Percentiles rank a stretch among this genome's conserved stretches.
phyloP scores from a whole-genome alignment of 192 early-diverging fungal species.

The Coemansia javaensis region DNA sequence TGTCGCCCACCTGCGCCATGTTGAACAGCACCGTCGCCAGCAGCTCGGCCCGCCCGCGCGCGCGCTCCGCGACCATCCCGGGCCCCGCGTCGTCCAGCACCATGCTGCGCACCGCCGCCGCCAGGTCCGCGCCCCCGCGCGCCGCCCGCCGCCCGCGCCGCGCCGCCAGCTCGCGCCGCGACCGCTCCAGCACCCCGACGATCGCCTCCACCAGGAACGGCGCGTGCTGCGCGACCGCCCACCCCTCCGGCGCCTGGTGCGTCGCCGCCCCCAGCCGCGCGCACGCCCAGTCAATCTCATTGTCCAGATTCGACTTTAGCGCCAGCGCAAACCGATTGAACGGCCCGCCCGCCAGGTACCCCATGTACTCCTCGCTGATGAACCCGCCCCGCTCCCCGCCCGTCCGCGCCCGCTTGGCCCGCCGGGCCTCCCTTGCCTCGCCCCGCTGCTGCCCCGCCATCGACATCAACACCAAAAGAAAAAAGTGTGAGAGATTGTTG shows the following conservation, averaged over 20 bases:
- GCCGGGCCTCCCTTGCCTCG: neutral
- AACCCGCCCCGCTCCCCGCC: too few relatives aligned
- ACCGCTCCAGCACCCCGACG: slow-evolving; percentile 23
- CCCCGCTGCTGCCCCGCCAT: neutral
- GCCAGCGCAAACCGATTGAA: slow-evolving; percentile 48
- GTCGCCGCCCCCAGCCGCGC: slow-evolving; percentile 32
- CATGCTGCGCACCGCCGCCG: neutral
- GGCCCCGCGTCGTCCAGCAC: slow-evolving; percentile 17
- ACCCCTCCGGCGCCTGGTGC: slow-evolving; percentile 22
- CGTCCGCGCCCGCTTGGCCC: too few relatives aligned
- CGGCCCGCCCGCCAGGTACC: slow-evolving; percentile 32
- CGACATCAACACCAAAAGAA: too few relatives aligned
- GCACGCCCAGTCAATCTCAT: slow-evolving; percentile 51
- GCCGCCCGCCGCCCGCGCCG: neutral
- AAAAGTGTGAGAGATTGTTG: too few relatives aligned
- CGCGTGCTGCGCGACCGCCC: slow-evolving; percentile 26
- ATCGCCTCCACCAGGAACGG: slow-evolving; percentile 46
- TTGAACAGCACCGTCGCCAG: slow-evolving; percentile 40
- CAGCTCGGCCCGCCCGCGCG: slow-evolving; percentile 20
- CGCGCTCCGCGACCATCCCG: slow-evolving; percentile 9
- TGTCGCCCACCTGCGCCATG: slow-evolving; percentile 40
- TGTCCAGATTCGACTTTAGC: slow-evolving; percentile 34
- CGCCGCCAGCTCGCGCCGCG: slow-evolving; percentile 19
- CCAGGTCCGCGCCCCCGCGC: neutral
- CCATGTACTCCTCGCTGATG: slow-evolving; percentile 30